phyloP scores from a whole-genome alignment of 768 basidiomycete genomes.

The Amanita jacksonii region DNA sequence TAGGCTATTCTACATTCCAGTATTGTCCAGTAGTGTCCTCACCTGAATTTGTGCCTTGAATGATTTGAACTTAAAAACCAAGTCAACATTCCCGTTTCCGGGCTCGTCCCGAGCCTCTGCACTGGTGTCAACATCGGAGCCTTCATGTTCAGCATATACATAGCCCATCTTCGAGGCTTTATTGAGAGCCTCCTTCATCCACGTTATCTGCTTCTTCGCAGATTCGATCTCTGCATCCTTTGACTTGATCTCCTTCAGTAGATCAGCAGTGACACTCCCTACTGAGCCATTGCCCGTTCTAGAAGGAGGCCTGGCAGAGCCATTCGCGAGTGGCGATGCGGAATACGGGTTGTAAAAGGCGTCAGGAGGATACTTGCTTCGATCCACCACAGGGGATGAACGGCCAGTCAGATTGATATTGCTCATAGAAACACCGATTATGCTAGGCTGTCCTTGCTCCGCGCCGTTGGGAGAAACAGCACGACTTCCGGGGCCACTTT shows the following conservation, averaged over 20 bases:
- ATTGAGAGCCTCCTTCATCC: slow-evolving; percentile 76
- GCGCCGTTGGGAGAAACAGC: slow-evolving; percentile 48
- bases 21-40: no score
- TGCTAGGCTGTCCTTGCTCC: slow-evolving; percentile 30
- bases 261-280: slow-evolving; percentile 63
- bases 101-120: slow-evolving; percentile 31
- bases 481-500: slow-evolving; percentile 25
- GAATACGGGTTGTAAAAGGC: slow-evolving; percentile 42
- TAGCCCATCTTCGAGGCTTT: slow-evolving; percentile 77
- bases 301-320: slow-evolving; percentile 34
- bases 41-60: slow-evolving; percentile 85
- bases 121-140: slow-evolving; percentile 23
- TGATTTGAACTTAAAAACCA: slow-evolving; percentile 78
- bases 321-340: slow-evolving; percentile 40
- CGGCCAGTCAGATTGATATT: slow-evolving; percentile 34
- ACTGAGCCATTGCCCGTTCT: slow-evolving; percentile 38
- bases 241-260: slow-evolving; percentile 69
- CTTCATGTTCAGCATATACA: slow-evolving; percentile 48
- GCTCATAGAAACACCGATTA: slow-evolving; percentile 45
- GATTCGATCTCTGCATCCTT: slow-evolving; percentile 77
- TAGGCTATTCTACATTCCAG: no score
- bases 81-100: slow-evolving; percentile 45
- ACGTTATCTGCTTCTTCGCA: slow-evolving; percentile 66
- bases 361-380: slow-evolving; percentile 34
- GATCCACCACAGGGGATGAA: slow-evolving; percentile 26